Percentiles rank a stretch among this genome's conserved stretches.
Evolutionary conservation across 176 grass and related monocot genomes (phyloP).

Genomic region (Eleusine coracana): DNA sequence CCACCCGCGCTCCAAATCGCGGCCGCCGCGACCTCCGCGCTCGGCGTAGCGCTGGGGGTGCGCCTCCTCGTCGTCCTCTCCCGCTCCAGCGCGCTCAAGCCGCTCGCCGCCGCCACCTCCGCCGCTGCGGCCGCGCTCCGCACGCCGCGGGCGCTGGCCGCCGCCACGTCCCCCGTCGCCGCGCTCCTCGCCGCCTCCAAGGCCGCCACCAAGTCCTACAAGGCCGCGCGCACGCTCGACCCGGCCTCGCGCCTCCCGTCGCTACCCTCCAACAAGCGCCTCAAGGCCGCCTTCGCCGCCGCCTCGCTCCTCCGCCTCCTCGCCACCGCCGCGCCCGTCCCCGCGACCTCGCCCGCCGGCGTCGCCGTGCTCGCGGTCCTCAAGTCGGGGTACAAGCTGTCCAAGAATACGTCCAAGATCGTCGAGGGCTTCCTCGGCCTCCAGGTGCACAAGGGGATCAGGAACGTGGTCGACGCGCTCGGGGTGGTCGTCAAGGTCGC

Average conservation of each 20-base stretch:
- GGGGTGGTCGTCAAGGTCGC: slow-evolving; percentile 76
- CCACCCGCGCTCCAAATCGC: slow-evolving; percentile 4
- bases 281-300: slow-evolving; percentile 69
- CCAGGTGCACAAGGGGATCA: slow-evolving; percentile 78
- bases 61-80: slow-evolving; percentile 48
- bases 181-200: slow-evolving; percentile 71
- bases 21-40: slow-evolving; percentile 42
- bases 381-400: slow-evolving; percentile 70
- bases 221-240: slow-evolving; percentile 59
- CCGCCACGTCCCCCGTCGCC: slow-evolving; percentile 55
- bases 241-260: slow-evolving; percentile 40
- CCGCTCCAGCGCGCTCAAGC: slow-evolving; percentile 60
- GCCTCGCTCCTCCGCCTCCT: slow-evolving; percentile 65
- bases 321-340: slow-evolving; percentile 29
- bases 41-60: slow-evolving; percentile 59
- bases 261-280: slow-evolving; percentile 40
- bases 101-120: slow-evolving; percentile 63
- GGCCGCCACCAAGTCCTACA: slow-evolving; percentile 82
- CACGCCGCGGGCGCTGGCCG: slow-evolving; percentile 46
- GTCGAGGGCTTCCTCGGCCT: slow-evolving; percentile 81
- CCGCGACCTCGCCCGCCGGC: slow-evolving; percentile 35
- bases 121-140: slow-evolving; percentile 63
- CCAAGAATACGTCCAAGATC: slow-evolving; percentile 79
- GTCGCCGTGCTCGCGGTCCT: slow-evolving; percentile 57
- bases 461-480: slow-evolving; percentile 62